These are phyloP conservation scores for Diaporthe ilicicola DNA, from an alignment of 2,329 filamentous ascomycete species.

Conservation along the genomic window DNA sequence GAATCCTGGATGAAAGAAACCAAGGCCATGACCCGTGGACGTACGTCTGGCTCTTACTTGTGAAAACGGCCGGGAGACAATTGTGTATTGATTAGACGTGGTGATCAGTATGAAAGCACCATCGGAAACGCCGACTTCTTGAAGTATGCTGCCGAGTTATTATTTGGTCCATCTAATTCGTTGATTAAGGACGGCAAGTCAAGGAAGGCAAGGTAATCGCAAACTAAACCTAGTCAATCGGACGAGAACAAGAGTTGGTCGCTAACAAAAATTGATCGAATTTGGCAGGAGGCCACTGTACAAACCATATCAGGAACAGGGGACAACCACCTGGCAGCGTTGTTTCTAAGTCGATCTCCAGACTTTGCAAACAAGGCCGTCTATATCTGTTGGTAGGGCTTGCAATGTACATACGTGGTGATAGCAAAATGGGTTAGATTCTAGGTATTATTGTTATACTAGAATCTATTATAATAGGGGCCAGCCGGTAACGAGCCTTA, in stretches of 20 bases:
- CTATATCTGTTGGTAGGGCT: too few relatives aligned
- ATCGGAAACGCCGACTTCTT: slow-evolving; percentile 44
- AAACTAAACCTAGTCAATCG: neutral
- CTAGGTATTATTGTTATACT: too few relatives aligned
- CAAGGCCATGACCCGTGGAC: neutral
- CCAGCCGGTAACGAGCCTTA: too few relatives aligned
- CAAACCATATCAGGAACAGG: slow-evolving; percentile 50
- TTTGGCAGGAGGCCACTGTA: slow-evolving; percentile 42
- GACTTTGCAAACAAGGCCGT: slow-evolving; percentile 37
- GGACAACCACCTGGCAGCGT: slow-evolving; percentile 46
- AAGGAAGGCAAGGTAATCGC: neutral
- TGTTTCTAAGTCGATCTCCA: slow-evolving; percentile 41
- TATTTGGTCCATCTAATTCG: slow-evolving; percentile 41
- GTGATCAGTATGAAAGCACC: slow-evolving; percentile 44
- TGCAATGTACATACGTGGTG: too few relatives aligned
- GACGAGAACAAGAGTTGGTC: neutral
- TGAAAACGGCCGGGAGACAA: neutral
- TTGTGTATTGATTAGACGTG: neutral
- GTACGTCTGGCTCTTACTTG: neutral
- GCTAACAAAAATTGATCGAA: neutral
- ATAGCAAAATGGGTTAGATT: too few relatives aligned
- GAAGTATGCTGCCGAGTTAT: slow-evolving; percentile 39
- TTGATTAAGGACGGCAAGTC: neutral
- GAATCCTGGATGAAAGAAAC: neutral
- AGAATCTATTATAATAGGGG: too few relatives aligned